phyloP scores from a whole-genome alignment of 306 rosid genomes.

The Leucaena leucocephala region DNA sequence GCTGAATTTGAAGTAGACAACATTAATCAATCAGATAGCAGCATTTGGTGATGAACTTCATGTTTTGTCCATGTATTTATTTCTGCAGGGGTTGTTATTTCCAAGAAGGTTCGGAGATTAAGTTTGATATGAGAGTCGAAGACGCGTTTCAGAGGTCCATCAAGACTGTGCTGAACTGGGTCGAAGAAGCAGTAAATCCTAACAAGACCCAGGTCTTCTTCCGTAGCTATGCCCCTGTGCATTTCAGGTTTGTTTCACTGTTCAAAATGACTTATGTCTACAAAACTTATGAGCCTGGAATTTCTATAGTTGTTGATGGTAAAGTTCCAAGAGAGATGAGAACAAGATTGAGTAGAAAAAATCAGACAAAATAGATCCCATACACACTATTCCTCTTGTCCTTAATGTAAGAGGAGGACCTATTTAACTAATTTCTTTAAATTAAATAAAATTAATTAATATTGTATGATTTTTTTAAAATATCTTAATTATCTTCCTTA shows the following conservation, averaged over 20 bases:
- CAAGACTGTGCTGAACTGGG: slow-evolving; percentile 70
- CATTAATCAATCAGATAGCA: background rate
- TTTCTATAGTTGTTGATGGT: background rate
- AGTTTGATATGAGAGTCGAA: slow-evolving; percentile 65
- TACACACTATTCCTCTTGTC: background rate
- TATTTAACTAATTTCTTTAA: too few species aligned
- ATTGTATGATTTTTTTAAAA: too few species aligned
- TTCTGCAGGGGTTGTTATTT: slow-evolving; percentile 82
- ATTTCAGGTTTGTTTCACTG: slow-evolving; percentile 68
- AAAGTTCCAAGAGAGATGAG: background rate
- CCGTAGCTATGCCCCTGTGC: slow-evolving; percentile 80
- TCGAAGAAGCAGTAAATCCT: slow-evolving; percentile 52
- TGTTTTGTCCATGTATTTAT: background rate
- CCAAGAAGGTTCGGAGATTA: slow-evolving; percentile 73
- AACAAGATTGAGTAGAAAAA: background rate
- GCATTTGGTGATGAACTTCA: background rate
- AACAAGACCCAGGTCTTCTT: slow-evolving; percentile 71
- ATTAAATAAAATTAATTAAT: too few species aligned
- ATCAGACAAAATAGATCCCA: background rate
- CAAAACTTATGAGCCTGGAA: background rate
- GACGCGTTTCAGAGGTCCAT: slow-evolving; percentile 70
- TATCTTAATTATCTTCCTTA: too few species aligned
- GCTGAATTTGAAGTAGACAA: background rate
- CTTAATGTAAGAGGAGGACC: too few species aligned
- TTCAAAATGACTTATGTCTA: background rate